Conservation (phyloP, 306 rosid species). For the Abrus precatorius region DNA sequence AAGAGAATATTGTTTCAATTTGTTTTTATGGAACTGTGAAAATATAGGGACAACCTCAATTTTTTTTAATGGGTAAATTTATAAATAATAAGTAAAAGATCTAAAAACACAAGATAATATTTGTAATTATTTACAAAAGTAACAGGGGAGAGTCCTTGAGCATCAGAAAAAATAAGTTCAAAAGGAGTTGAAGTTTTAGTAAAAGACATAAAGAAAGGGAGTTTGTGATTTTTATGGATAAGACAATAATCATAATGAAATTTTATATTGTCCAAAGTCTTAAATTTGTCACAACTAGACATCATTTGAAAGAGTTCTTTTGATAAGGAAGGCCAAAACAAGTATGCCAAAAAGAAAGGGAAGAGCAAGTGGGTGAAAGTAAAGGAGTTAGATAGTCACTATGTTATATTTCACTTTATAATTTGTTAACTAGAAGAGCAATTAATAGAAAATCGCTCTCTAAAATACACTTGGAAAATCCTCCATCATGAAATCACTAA, state of each 20-base stretch:
- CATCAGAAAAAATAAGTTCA: background rate
- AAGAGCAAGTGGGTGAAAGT: background rate
- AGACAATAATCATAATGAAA: background rate
- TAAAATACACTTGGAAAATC: no score
- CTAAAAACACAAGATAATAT: background rate
- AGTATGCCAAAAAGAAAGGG: background rate
- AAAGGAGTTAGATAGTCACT: background rate
- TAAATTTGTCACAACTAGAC: background rate
- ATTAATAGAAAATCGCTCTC: no score
- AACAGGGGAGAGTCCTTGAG: background rate
- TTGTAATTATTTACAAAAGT: background rate
- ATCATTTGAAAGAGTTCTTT: no score
- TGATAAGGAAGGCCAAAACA: background rate
- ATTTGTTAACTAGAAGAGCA: no score
- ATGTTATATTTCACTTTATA: no score
- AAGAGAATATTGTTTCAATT: background rate
- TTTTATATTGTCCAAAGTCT: background rate
- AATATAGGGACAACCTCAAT: background rate
- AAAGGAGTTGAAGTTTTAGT: background rate
- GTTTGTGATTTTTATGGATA: background rate
- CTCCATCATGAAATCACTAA: no score
- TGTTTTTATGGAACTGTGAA: background rate
- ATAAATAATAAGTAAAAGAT: background rate
- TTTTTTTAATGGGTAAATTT: background rate
- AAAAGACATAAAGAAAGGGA: background rate